These are phyloP conservation scores for Cladosporium sp. DNA, from an alignment of 2,329 filamentous ascomycete genomes.

Conservation along the genomic window DNA sequence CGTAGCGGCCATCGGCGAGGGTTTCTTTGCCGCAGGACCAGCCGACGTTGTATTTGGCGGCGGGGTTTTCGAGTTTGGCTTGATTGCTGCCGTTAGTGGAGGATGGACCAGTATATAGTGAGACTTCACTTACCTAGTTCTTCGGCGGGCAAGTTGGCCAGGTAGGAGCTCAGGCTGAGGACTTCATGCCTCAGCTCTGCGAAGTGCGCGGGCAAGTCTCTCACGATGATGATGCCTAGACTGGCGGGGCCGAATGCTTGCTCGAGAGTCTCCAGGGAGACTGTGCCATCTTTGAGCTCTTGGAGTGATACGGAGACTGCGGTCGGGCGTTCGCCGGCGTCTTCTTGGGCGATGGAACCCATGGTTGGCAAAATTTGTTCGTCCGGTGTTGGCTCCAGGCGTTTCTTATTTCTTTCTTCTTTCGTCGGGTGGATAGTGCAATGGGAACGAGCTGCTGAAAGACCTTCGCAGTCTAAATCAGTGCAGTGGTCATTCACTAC, in stretches of 20 bases:
- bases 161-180: slow-evolving; percentile 83
- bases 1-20: slow-evolving; percentile 73
- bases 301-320: slow-evolving; percentile 51
- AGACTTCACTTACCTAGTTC: slow-evolving; percentile 61
- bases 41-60: slow-evolving; percentile 62
- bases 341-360: slow-evolving; percentile 5
- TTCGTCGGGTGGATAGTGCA: not conserved
- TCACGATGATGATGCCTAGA: slow-evolving; percentile 90
- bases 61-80: slow-evolving; percentile 50
- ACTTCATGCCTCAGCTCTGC: slow-evolving; percentile 68
- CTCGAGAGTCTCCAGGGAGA: slow-evolving; percentile 68
- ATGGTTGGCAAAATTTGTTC: not conserved
- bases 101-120: no score
- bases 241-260: slow-evolving; percentile 87
- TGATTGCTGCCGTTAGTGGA: not conserved
- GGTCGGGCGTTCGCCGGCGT: slow-evolving; percentile 18
- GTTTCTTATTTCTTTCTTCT: not conserved
- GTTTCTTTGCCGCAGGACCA: slow-evolving; percentile 84
- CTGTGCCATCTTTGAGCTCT: slow-evolving; percentile 46
- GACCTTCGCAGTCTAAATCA: no score
- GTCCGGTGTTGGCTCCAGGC: no score
- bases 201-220: slow-evolving; percentile 75
- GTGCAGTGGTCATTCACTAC: no score
- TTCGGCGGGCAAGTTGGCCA: slow-evolving; percentile 73
- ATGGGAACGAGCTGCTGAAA: no score